Conservation (phyloP, 2,329 filamentous ascomycete genomes). For the Beauveria rudraprayagi region DNA sequence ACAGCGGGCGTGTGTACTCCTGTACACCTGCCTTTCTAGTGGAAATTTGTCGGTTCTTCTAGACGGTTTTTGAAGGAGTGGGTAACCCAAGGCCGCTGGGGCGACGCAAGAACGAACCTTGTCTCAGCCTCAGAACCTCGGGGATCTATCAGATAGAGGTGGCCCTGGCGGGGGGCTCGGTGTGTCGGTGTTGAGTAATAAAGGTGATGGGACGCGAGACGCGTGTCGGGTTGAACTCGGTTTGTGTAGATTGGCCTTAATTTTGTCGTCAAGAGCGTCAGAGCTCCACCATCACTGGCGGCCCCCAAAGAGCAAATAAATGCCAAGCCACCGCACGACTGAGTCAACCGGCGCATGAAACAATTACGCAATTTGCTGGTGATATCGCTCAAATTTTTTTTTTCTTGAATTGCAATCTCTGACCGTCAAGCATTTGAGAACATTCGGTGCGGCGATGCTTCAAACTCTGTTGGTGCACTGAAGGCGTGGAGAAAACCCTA, state of each 20-base stretch:
- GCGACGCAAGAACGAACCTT: neutral
- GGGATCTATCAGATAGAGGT: neutral
- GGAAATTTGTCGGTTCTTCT: neutral
- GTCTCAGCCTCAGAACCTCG: constrained; percentile 1
- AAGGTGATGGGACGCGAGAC: neutral
- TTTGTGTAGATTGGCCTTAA: neutral
- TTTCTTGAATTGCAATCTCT: neutral
- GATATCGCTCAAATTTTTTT: neutral
- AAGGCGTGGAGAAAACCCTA: too few species aligned
- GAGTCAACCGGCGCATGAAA: neutral
- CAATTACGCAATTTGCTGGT: neutral
- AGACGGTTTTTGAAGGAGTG: neutral
- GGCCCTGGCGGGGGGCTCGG: too few species aligned
- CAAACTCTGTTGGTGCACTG: neutral
- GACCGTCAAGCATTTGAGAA: neutral
- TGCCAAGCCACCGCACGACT: neutral
- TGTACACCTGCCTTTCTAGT: too few species aligned
- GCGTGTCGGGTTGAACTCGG: neutral
- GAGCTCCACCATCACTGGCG: neutral
- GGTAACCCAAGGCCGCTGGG: neutral
- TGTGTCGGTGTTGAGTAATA: too few species aligned
- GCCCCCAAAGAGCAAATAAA: neutral
- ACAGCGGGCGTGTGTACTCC: too few species aligned
- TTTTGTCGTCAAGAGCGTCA: neutral
- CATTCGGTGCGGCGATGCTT: neutral